Base-by-base conservation (phyloP, 2,329 filamentous ascomycete species). In the Akanthomyces muscarius region DNA sequence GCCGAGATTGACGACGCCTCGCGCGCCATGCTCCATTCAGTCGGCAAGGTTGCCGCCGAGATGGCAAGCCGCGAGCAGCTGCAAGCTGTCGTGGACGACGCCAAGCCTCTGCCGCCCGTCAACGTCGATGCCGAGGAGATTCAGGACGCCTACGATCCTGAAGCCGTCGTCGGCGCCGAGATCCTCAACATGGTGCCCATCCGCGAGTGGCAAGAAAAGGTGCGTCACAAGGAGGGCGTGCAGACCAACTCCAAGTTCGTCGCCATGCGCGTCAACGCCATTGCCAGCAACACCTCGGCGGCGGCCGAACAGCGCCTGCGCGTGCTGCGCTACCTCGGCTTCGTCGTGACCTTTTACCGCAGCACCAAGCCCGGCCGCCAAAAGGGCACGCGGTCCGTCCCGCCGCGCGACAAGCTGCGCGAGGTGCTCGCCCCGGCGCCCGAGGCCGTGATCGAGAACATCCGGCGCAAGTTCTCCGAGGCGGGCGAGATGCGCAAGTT, bases 51-150 rank as follows among this genome's bases (percentile, higher is more conserved):
- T 1, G 87, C 87, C 4, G 79, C 81, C 21, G 82, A 80, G n/a
- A 89, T 91, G 83, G 83, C 89, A 1, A 86, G 87, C 4, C 81
- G 81, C 65, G 84, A 89, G 61, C 80, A 89, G 66, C 80, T 91
- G 6, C 86, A 89, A 68, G 84, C 84, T 11, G 83, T 80, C 8
- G 80, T 87, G 42, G 86, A 91, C 68, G 82, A 83, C 21, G 83
- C 85, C 60, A 92, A 92, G 72, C 90, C 91, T 1, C 85, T 91
- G 30, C 91, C 91, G 5, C 82, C 80, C 54, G 84, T 88, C 65
- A 91, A 94, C 70, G 76, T 86, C 36, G 79, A 84, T 4, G 90
- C 90, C 2, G 79, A 82, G 30, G 85, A 85, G 50, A 84, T 90
- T 25, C 82, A 88, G 65, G 88, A 92, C 63, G 90, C 92, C 44